Evolutionary conservation across 1,284 basidiomycete genomes (phyloP).

Genomic region (Anthracocystis setariae): DNA sequence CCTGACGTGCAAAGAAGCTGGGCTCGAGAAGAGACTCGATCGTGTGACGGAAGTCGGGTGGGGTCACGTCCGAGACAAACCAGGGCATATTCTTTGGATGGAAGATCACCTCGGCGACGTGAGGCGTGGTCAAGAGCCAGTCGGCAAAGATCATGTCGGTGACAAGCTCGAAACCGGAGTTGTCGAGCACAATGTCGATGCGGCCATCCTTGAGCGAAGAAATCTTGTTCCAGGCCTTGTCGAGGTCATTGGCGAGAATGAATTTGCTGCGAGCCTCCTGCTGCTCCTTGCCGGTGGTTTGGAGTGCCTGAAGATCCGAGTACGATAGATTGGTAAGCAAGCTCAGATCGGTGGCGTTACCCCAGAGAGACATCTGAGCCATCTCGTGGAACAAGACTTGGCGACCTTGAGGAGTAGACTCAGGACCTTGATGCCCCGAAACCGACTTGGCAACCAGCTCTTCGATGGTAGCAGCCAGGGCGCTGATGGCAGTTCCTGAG

Average conservation of each 20-base stretch:
- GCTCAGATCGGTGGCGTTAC: slow-evolving; percentile 75
- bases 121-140: slow-evolving; percentile 71
- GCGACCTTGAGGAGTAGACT: slow-evolving; percentile 46
- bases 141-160: slow-evolving; percentile 95
- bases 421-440: slow-evolving; percentile 27
- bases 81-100: slow-evolving; percentile 67
- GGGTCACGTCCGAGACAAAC: slow-evolving; percentile 64
- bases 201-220: slow-evolving; percentile 73
- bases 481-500: slow-evolving; percentile 80
- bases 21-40: slow-evolving; percentile 70
- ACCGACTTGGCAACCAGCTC: slow-evolving; percentile 51
- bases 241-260: slow-evolving; percentile 86
- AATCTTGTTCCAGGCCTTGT: slow-evolving; percentile 79
- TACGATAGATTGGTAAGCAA: slow-evolving; percentile 81
- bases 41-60: slow-evolving; percentile 65
- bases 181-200: slow-evolving; percentile 91
- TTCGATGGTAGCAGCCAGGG: slow-evolving; percentile 60
- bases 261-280: slow-evolving; percentile 70
- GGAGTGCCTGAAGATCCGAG: slow-evolving; percentile 82
- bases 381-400: slow-evolving; percentile 80
- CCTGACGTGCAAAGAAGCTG: slow-evolving; percentile 71
- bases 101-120: slow-evolving; percentile 62
- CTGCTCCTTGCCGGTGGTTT: slow-evolving; percentile 76
- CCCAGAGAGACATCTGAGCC: slow-evolving; percentile 85
- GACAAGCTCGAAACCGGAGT: slow-evolving; percentile 91